Base-by-base conservation (phyloP, 805 yeast species). In the Myxozyma lipomycoides region DNA sequence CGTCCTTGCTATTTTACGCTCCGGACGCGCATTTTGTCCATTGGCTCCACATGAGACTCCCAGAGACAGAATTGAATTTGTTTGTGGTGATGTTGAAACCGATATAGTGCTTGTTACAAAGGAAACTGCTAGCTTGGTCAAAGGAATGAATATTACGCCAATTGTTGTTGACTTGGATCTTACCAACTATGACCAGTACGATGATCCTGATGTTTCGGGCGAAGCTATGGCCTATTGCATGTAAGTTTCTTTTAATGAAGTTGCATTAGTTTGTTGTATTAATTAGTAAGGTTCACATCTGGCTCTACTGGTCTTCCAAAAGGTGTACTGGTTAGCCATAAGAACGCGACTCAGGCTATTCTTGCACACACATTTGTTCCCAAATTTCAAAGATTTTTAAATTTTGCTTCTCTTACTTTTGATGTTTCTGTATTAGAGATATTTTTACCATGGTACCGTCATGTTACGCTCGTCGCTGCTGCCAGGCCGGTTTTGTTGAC, bases 231-330 rank as follows among this genome's bases (percentile, higher is more conserved):
- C 57, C 4, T 53, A 53, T 39, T 53, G 57, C 57, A 53, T 53
- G 57, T 52, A 48, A 24, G 56, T 12, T 30, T 17, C n/a, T 22
- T 22, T 18, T 30, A n/a, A 5, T 12, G 18, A 3, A 3, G 19
- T 6, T 6, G 22, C n/a, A 17, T 3, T 28, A n/a, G 10, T 24
- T 15, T 15, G 23, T 7, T n/a, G 22, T 24, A 24, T 24, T 25
- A 26, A 17, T 45, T 35, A 22, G 2, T 4, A 15, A 52, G 52
- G 43, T 76, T 73, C 62, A 76, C 80, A 19, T 75, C 79, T 2
- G 80, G 80, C 12, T 75, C 79, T 19, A 76, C 80, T 12, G 80
- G 80, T 43, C 73, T 67, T 53, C 80, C 80, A 37, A 76, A 76
- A 67, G 80, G 80, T 50, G 75, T 76, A 40, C 73, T 69, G 9